Conservation (phyloP, 1,284 basidiomycete genomes). For the Boletellus dicymbophilus region DNA sequence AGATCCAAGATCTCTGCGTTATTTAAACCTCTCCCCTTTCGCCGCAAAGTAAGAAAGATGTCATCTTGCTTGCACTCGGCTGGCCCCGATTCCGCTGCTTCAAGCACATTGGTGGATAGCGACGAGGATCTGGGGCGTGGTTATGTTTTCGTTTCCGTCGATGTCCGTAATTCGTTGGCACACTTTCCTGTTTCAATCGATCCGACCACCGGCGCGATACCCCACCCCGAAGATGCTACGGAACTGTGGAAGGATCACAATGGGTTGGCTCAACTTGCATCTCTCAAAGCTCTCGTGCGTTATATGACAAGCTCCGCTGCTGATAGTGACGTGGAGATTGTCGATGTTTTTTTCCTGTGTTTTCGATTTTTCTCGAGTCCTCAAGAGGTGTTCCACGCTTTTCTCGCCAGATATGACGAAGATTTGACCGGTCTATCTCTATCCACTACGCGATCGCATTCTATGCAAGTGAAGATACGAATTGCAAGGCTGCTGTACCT, state of each 20-base stretch:
- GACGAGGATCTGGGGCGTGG: constrained; percentile 15
- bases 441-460: constrained; percentile 43
- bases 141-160: constrained; percentile 26
- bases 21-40: constrained; percentile 17
- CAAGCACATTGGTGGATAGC: constrained; percentile 23
- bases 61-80: constrained; percentile 9
- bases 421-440: constrained; percentile 26
- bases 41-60: constrained; percentile 5
- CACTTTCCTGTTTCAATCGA: constrained; percentile 31
- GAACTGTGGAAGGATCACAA: constrained; percentile 31
- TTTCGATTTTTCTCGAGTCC: constrained; percentile 78
- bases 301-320: constrained; percentile 46
- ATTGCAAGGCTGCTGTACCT: constrained; percentile 67
- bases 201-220: constrained; percentile 8
- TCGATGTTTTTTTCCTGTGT: constrained; percentile 68
- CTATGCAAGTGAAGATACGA: constrained; percentile 60
- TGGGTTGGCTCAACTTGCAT: constrained; percentile 33
- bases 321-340: constrained; percentile 37
- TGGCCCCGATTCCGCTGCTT: constrained; percentile 9
- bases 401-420: constrained; percentile 63
- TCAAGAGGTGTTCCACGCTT: constrained; percentile 49
- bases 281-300: constrained; percentile 47
- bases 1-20: constrained; percentile 15
- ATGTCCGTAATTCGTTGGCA: constrained; percentile 29
- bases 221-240: constrained; percentile 29